Percentiles rank a stretch among this genome's conserved stretches.
Evolutionary conservation across 768 basidiomycete genomes (phyloP).

Genomic region (Boletus coccyginus): DNA sequence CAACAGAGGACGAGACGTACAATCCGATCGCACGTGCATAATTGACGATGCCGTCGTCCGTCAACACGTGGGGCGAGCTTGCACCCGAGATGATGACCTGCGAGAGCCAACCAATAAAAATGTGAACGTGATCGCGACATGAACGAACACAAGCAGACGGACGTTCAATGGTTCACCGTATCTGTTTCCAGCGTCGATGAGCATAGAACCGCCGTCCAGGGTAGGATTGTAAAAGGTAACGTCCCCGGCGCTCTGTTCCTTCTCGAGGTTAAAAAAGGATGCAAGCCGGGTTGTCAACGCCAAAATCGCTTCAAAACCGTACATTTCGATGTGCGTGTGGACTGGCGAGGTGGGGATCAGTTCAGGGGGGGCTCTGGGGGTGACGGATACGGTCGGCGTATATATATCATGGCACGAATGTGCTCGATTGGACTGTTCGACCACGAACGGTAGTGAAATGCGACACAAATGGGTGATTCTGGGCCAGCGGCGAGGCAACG

Average conservation of each 20-base stretch:
- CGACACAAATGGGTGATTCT: background rate
- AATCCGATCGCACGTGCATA: conserved; percentile 63
- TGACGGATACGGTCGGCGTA: background rate
- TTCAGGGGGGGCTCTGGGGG: background rate
- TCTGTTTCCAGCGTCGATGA: conserved; percentile 36
- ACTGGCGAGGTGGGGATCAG: background rate
- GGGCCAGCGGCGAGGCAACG: background rate
- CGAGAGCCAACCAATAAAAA: background rate
- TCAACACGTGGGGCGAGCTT: conserved; percentile 57
- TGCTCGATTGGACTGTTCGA: background rate
- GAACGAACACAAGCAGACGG: background rate
- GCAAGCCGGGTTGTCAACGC: background rate
- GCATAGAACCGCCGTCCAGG: conserved; percentile 41
- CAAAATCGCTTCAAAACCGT: background rate
- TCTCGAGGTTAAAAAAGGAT: background rate
- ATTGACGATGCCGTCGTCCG: conserved; percentile 53
- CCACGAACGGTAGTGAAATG: background rate
- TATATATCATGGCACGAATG: background rate
- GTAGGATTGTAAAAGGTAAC: conserved; percentile 37
- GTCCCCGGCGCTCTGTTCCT: background rate
- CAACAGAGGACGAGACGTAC: conserved; percentile 34
- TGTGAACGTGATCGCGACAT: background rate
- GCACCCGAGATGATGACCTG: conserved; percentile 64
- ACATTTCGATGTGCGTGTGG: conserved; percentile 4
- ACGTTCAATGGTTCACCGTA: conserved; percentile 48